Evolutionary conservation across 2,329 filamentous ascomycete genomes (phyloP).

Genomic region (Cercospora sp.): DNA sequence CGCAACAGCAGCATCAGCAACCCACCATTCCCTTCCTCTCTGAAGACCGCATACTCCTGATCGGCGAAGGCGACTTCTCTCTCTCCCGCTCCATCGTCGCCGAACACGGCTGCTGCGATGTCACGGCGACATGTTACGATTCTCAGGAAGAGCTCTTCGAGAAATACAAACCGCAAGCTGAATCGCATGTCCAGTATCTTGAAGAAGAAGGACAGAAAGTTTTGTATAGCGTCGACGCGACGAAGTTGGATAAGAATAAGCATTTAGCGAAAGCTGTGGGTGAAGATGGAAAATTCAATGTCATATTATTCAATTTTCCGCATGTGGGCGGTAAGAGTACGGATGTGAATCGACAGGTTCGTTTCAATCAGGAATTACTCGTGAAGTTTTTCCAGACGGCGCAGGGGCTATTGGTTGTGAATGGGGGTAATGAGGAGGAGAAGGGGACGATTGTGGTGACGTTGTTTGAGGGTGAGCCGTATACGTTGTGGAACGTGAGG

Average conservation of each 20-base stretch:
- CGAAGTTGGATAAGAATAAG: conserved; percentile 55
- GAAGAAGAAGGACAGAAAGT: conserved; percentile 50
- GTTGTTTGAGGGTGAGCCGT: conserved; percentile 90
- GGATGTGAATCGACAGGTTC: conserved; percentile 91
- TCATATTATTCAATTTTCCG: conserved; percentile 93
- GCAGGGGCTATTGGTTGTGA: conserved; percentile 52
- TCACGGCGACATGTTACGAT: conserved; percentile 72
- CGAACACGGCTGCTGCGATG: conserved; percentile 64
- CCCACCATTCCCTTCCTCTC: conserved; percentile 66
- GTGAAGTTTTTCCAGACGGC: conserved; percentile 66
- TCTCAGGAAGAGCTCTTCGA: conserved; percentile 57
- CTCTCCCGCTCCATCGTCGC: conserved; percentile 68
- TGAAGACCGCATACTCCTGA: conserved; percentile 68
- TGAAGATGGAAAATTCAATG: conserved; percentile 59
- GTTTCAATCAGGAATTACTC: conserved; percentile 81
- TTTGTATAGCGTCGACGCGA: conserved; percentile 67
- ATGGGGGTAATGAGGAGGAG: conserved; percentile 31
- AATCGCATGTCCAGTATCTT: conserved; percentile 59
- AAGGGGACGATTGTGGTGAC: conserved; percentile 70
- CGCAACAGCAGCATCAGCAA: conserved; percentile 31
- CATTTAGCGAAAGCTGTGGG: conserved; percentile 43
- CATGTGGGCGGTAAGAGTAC: conserved; percentile 90
- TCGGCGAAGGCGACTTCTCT: conserved; percentile 79
- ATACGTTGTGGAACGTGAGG: conserved; percentile 91
- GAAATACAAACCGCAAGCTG: conserved; percentile 69